Conservation (phyloP, 768 basidiomycete species). For the Suillus alpinus region DNA sequence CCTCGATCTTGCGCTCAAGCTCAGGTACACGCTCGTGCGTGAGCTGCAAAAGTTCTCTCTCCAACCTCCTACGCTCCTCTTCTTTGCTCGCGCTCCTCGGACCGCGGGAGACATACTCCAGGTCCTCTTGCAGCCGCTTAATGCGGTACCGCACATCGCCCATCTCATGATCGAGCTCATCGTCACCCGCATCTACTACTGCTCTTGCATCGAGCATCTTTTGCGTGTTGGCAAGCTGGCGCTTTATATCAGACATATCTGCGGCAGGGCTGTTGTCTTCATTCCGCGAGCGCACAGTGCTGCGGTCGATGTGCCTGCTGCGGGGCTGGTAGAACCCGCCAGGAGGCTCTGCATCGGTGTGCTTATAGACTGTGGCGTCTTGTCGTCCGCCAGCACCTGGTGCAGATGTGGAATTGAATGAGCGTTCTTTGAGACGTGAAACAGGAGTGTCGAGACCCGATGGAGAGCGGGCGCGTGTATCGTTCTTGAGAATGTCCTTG, state of each 20-base stretch:
- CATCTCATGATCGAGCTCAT: conserved; percentile 87
- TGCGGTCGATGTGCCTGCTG: conserved; percentile 82
- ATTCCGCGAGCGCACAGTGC: conserved; percentile 68
- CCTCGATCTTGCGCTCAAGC: conserved; percentile 80
- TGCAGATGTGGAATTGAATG: conserved; percentile 57
- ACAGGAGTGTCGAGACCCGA: conserved; percentile 48
- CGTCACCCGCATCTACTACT: conserved; percentile 78
- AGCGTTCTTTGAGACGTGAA: conserved; percentile 66
- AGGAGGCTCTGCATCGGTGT: conserved; percentile 59
- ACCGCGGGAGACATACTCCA: conserved; percentile 82
- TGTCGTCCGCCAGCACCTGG: conserved; percentile 58
- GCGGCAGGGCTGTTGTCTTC: conserved; percentile 60
- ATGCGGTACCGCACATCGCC: conserved; percentile 83
- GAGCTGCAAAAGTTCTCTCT: conserved; percentile 80
- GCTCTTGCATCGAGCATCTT: conserved; percentile 74
- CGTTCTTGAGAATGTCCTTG: conserved; percentile 83
- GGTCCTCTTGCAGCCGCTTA: conserved; percentile 83
- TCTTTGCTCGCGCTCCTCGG: conserved; percentile 72
- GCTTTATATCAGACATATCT: conserved; percentile 86
- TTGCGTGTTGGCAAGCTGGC: conserved; percentile 74
- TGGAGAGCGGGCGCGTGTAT: conserved; percentile 72
- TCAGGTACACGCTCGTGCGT: conserved; percentile 92
- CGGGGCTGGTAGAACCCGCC: conserved; percentile 76
- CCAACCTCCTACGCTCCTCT: conserved; percentile 80
- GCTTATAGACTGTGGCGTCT: conserved; percentile 93